These are phyloP conservation scores for Fusarium haematococcum DNA, from an alignment of 2,329 filamentous ascomycete genomes.

Conservation along the genomic window DNA sequence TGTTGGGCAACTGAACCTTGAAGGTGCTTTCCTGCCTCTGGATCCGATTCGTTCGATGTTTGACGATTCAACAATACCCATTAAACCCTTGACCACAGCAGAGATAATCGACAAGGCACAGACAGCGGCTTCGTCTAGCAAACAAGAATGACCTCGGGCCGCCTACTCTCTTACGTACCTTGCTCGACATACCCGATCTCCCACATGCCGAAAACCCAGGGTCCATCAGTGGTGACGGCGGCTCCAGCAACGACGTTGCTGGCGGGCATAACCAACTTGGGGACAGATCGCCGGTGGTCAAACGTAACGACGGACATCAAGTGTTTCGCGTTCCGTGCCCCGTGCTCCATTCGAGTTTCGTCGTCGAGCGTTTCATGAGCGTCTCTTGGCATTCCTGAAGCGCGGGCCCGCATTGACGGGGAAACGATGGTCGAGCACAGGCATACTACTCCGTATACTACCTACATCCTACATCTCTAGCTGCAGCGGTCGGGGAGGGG, in stretches of 20 bases:
- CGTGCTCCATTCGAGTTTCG: constrained; percentile 33
- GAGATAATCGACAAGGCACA: neutral
- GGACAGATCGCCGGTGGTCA: constrained; percentile 34
- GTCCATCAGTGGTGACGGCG: constrained; percentile 16
- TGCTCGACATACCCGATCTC: neutral
- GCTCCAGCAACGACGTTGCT: constrained; percentile 13
- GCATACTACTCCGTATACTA: neutral
- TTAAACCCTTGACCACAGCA: neutral
- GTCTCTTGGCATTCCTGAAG: constrained; percentile 36
- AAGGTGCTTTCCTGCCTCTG: neutral
- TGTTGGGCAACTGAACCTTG: neutral
- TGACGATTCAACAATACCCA: neutral
- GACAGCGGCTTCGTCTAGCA: neutral
- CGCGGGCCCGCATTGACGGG: constrained; percentile 31
- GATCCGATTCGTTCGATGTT: constrained; percentile 1
- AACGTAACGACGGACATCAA: constrained; percentile 25
- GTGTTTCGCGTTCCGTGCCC: constrained; percentile 30
- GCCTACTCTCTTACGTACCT: neutral
- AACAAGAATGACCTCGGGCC: neutral
- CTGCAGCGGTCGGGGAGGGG: neutral
- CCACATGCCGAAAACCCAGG: constrained; percentile 24
- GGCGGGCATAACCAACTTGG: constrained; percentile 6
- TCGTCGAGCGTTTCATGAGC: constrained; percentile 35
- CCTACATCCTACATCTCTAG: neutral
- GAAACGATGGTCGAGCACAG: constrained; percentile 21